Evolutionary conservation across 306 rosid species (phyloP).

Genomic region (Vicia faba): DNA sequence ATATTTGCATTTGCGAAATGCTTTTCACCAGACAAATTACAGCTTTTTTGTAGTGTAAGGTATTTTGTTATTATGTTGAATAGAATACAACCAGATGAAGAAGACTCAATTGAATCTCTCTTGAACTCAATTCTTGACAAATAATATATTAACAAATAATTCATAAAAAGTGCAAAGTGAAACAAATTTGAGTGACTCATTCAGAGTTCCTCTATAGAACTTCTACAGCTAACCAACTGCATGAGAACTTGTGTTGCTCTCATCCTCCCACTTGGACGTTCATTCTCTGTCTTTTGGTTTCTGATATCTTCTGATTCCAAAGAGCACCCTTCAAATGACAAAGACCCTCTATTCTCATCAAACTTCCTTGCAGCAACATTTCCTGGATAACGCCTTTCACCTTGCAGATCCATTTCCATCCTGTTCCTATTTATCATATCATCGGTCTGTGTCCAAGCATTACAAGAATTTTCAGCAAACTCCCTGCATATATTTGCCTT

Average conservation of each 20-base stretch:
- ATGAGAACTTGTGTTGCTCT: conserved; percentile 58
- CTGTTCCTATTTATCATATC: conserved; percentile 40
- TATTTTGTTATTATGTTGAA: too few relatives aligned
- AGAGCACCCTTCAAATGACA: conserved; percentile 27
- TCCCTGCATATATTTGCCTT: conserved; percentile 42
- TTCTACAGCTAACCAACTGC: conserved; percentile 59
- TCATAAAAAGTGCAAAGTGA: conserved; percentile 16
- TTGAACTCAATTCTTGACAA: too few relatives aligned
- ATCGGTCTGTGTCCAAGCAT: conserved; percentile 61
- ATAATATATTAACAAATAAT: too few relatives aligned
- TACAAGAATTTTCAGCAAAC: conserved; percentile 35
- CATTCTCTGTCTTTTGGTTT: conserved; percentile 50
- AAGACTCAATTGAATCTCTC: too few relatives aligned
- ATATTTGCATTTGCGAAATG: too few relatives aligned
- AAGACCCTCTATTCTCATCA: conserved; percentile 29
- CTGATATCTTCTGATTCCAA: conserved; percentile 35
- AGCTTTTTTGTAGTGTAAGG: too few relatives aligned
- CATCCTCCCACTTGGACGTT: conserved; percentile 49
- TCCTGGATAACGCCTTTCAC: conserved; percentile 34
- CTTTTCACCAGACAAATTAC: too few relatives aligned
- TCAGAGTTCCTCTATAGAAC: conserved; percentile 1
- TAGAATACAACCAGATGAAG: too few relatives aligned
- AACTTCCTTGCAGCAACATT: conserved; percentile 21
- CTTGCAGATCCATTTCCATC: conserved; percentile 27
- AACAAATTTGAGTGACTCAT: neutral